Evolutionary conservation across 75 land plant species (phyloP).

Genomic region (Pinus taeda): DNA sequence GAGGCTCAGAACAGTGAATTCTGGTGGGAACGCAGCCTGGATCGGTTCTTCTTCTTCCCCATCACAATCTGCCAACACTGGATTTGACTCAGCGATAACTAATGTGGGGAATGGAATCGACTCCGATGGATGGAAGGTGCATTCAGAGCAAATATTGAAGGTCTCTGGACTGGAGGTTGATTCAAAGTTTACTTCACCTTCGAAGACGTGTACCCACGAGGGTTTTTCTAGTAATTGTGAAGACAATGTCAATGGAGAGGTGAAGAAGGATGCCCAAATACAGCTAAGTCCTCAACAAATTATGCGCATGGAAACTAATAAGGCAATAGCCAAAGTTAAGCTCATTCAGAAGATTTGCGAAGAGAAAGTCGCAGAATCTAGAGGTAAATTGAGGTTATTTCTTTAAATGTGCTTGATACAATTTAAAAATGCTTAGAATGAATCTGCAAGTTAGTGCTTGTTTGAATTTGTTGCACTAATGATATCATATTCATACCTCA

Average conservation of each 20-base stretch:
- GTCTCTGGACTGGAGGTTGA: too few relatives aligned
- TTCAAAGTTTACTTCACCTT: neutral
- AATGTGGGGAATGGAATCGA: too few relatives aligned
- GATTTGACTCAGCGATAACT: too few relatives aligned
- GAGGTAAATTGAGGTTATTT: slow-evolving; percentile 22
- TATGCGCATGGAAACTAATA: slow-evolving; percentile 64
- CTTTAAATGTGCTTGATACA: neutral
- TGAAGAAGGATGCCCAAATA: slow-evolving; percentile 14
- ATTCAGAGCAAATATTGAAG: too few relatives aligned
- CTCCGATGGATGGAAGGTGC: too few relatives aligned
- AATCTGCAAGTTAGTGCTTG: neutral
- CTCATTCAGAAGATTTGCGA: slow-evolving; percentile 54
- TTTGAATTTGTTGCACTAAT: neutral
- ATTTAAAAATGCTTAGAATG: neutral
- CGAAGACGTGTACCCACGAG: neutral
- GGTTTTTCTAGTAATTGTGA: neutral
- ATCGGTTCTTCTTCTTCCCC: neutral
- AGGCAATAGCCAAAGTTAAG: slow-evolving; percentile 54
- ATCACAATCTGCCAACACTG: too few relatives aligned
- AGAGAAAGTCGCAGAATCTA: slow-evolving; percentile 38
- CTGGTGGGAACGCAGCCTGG: neutral
- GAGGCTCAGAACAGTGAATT: slow-evolving; percentile 1
- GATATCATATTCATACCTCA: neutral
- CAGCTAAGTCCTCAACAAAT: slow-evolving; percentile 32
- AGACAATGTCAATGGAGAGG: neutral